Evolutionary conservation across 805 yeast genomes (phyloP).

Genomic region (Candida incommunis): DNA sequence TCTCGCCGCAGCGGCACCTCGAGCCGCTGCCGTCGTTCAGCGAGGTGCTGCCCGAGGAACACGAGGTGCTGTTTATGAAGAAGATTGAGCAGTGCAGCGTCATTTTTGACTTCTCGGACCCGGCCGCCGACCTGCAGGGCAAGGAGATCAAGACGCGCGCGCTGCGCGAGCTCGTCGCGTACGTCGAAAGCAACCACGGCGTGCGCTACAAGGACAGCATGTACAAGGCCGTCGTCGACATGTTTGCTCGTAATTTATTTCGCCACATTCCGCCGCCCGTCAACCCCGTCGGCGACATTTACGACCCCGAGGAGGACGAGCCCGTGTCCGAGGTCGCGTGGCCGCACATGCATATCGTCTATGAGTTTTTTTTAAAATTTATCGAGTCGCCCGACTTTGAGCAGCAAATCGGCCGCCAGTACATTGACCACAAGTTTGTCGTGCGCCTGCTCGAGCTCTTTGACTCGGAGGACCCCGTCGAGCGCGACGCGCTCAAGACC

Average conservation of each 20-base stretch:
- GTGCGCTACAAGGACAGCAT: slow-evolving; percentile 81
- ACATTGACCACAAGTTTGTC: slow-evolving; percentile 83
- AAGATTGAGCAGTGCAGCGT: slow-evolving; percentile 92
- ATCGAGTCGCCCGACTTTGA: slow-evolving; percentile 91
- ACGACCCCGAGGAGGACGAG: slow-evolving; percentile 97
- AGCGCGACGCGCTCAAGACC: slow-evolving; percentile 88
- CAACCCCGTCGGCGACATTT: slow-evolving; percentile 90
- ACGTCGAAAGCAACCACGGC: slow-evolving; percentile 58
- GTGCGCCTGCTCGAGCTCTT: slow-evolving; percentile 71
- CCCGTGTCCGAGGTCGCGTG: slow-evolving; percentile 93
- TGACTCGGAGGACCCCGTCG: slow-evolving; percentile 94
- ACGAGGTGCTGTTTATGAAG: slow-evolving; percentile 63
- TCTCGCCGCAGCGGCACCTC: slow-evolving; percentile 49
- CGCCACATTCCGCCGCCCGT: slow-evolving; percentile 98
- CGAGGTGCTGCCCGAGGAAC: slow-evolving; percentile 75
- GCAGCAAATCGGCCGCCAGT: slow-evolving; percentile 84
- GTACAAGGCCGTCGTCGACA: slow-evolving; percentile 74
- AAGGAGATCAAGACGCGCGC: slow-evolving; percentile 84
- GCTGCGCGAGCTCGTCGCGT: slow-evolving; percentile 77
- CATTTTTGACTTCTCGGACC: slow-evolving; percentile 87
- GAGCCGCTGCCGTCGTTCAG: slow-evolving; percentile 74
- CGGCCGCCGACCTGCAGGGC: slow-evolving; percentile 81
- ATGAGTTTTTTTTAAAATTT: slow-evolving; percentile 85
- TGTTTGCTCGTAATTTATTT: slow-evolving; percentile 82
- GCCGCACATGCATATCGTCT: slow-evolving; percentile 97